Conservation (phyloP, 768 basidiomycete species). For the Boletus vermiculosoides region DNA sequence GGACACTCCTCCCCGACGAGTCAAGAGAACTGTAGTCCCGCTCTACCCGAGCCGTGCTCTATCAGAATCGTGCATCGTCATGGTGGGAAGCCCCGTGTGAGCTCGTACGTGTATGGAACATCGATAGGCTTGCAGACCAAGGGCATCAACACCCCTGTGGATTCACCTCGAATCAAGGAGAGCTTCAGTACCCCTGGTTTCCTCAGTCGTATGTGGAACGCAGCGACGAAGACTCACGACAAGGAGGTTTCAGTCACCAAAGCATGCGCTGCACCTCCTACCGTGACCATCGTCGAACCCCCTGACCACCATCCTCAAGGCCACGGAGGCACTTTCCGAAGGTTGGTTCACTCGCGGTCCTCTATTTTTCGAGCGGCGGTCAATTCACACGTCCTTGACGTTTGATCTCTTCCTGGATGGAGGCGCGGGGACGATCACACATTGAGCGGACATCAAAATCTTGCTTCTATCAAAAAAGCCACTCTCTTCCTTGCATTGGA, state of each 20-base stretch:
- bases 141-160: slow-evolving; percentile 8
- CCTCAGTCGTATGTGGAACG: slow-evolving; percentile 75
- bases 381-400: slow-evolving; percentile 28
- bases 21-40: slow-evolving; percentile 18
- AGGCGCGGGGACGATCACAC: slow-evolving; percentile 10
- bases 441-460: slow-evolving; percentile 21
- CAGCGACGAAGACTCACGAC: slow-evolving; percentile 46
- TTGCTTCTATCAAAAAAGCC: slow-evolving; percentile 24
- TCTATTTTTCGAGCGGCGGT: slow-evolving; percentile 39
- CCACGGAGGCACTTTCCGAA: slow-evolving; percentile 38
- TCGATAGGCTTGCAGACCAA: slow-evolving; percentile 19
- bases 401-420: slow-evolving; percentile 16
- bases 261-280: slow-evolving; percentile 8
- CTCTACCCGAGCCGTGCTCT: slow-evolving; percentile 18
- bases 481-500: slow-evolving; percentile 19
- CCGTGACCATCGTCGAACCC: slow-evolving; percentile 29
- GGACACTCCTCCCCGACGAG: slow-evolving; percentile 20
- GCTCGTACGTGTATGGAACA: slow-evolving; percentile 29
- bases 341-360: slow-evolving; percentile 45
- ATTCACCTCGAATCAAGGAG: slow-evolving; percentile 29
- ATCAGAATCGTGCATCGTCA: slow-evolving; percentile 31
- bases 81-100: slow-evolving; percentile 24
- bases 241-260: slow-evolving; percentile 20
- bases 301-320: slow-evolving; percentile 23
- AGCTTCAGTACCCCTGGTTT: slow-evolving; percentile 50